These are phyloP conservation scores for Cercophora scortea DNA, from an alignment of 495 filamentous ascomycete species.

Conservation along the genomic window DNA sequence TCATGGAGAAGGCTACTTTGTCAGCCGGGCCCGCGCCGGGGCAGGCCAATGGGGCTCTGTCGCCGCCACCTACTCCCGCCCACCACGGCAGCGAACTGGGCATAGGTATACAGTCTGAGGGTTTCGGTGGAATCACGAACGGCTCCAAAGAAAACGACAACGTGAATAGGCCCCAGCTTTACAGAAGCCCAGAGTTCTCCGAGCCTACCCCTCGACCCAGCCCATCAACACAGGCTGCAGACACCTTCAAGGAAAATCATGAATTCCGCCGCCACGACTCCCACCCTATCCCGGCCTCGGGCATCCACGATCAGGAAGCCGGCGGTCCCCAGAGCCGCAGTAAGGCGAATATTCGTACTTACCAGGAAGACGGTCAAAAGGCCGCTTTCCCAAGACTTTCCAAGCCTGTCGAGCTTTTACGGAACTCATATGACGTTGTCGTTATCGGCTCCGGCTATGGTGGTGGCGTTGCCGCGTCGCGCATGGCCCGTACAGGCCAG, in stretches of 20 bases:
- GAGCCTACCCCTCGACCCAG: conserved; percentile 1
- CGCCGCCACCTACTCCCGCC: conserved; percentile 21
- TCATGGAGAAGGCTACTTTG: background rate
- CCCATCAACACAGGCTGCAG: background rate
- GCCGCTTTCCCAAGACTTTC: conserved; percentile 44
- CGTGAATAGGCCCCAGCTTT: no score
- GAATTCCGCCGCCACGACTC: background rate
- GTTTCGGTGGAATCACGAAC: background rate
- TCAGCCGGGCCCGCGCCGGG: background rate
- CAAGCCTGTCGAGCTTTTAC: conserved; percentile 48
- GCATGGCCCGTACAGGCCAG: conserved; percentile 55
- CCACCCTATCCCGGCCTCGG: conserved; percentile 6
- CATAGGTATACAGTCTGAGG: background rate
- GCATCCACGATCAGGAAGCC: conserved; percentile 17
- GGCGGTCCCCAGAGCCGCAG: conserved; percentile 28
- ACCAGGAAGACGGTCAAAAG: conserved; percentile 32
- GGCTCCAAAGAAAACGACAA: background rate
- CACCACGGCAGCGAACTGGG: background rate
- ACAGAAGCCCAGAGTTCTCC: no score
- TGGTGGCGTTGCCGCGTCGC: conserved; percentile 56
- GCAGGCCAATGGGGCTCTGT: conserved; percentile 12
- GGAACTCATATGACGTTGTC: conserved; percentile 53
- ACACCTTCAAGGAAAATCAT: background rate
- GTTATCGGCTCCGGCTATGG: conserved; percentile 64
- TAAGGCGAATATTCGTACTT: conserved; percentile 27